Evolutionary conservation across 108 stramenopile species (phyloP), one percentile per base, ranked within the genome.

Genomic region (Pseudonitzschia multiseries): DNA sequence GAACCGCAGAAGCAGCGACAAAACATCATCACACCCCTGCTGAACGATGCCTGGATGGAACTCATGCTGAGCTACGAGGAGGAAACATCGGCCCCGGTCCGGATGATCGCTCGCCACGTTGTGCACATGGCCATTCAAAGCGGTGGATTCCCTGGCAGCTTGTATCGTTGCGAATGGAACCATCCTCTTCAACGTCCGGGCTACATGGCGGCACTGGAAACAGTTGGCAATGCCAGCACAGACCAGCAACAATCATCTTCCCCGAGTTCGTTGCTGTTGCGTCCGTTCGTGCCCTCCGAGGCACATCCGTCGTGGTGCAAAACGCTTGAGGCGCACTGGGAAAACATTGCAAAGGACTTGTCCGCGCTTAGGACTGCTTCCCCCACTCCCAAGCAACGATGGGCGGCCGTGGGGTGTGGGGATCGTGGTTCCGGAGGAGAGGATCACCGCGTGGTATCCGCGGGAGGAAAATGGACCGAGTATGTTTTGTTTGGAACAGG

Each of bases 401-500:
- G 80, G 80, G 68, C 76, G 13, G 74, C 69, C 48, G 90, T 91
- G 17, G 90, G 90, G 36, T 64, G 67, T 28, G 90, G 90, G 51
- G 56, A 76, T 54, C 83, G 79, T 22, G 90, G 90, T 32, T 79
- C 84, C 6, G 90, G 90, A 32, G 71, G 78, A 50, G 78, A 86
- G 62, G 91, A 92, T 77, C 83, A 86, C 50, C 70, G 72, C 6
- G 88, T 92, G 2, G 84, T 92, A n/a, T 48, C 60, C 10, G 81
- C 75, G 48, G 80, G 77, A 40, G 52, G 65, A 42, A 78, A 86
- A 5, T 93, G 91, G 91, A 84, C 72, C 44, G 91, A 93, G 76
- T 79, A 80, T n/a, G 86, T 93, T 31, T 69, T 93, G 70, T 93
- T 93, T 83, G 91, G 91, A 21, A 85, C 84, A 20, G 91, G 91